Base-by-base conservation (phyloP, 371 early-diverging fungal species). In the Parasitella parasitica region DNA sequence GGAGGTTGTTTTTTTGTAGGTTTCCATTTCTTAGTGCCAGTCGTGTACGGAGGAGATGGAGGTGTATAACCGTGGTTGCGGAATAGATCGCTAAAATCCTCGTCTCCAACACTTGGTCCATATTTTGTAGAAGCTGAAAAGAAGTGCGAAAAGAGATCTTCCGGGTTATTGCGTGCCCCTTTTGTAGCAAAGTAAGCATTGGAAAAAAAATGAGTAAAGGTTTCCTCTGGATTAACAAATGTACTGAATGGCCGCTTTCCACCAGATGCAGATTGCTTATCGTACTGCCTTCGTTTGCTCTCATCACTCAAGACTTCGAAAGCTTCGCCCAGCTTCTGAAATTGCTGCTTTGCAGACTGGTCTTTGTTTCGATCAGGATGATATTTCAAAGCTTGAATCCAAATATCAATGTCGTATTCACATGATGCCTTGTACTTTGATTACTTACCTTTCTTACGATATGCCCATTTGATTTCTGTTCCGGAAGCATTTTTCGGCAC, bases 261-360 rank as follows among this genome's bases (percentile, higher is more conserved):
- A 11, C 30, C 30, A n/a, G 0, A 13, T 38, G n/a, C 30, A n/a
- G 2, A 11, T 6, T 28, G 28, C 8, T 5, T 27, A 28, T 64
- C 65, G 20, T 64, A 58, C 8, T 37, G 20, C 4, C 28, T 35
- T 6, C 55, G 50, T 70, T 94, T 93, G 56, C 90, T 73, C 67
- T 86, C 85, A 75, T 99, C 97, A 46, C 93, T 93, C 4, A 99
- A 84, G 13, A 95, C 90, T 73, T 98, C 97, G 75, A 95, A 99
- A 3, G 99, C 99, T 77, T 95, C 96, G 6, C 84, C 84, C 6
- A 97, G 71, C 54, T 91, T 88, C 52, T 72, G 69, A 43, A 72
- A 72, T 18, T 63, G 57, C 7, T 39, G 15, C 5, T 72, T 63
- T 6, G 73, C 66, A 2, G 24, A 54, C 4, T 70, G 67, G 41